Percentiles rank a stretch among this genome's conserved stretches.
phyloP scores from a whole-genome alignment of 164 flowering plant genomes.

The Nymphaea colorata region DNA sequence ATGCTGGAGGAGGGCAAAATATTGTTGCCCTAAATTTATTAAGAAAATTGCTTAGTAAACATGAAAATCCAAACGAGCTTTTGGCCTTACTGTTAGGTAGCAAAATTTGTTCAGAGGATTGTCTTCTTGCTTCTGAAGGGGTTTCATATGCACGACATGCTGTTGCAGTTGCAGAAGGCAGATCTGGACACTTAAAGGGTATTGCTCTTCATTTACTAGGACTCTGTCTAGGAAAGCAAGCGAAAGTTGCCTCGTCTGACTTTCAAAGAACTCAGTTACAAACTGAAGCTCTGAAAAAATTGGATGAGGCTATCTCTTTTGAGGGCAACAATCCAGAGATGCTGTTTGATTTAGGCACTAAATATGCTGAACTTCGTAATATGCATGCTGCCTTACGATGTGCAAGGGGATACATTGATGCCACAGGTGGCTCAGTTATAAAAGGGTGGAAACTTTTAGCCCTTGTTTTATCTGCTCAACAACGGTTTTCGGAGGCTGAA shows the following conservation, averaged over 20 bases:
- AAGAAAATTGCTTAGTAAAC: constrained; percentile 63
- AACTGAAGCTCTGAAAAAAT: constrained; percentile 72
- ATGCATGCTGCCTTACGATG: constrained; percentile 56
- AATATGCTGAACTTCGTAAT: constrained; percentile 78
- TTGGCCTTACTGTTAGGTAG: constrained; percentile 61
- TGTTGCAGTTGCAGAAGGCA: constrained; percentile 31
- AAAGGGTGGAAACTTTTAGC: constrained; percentile 96
- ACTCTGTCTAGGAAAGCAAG: constrained; percentile 74
- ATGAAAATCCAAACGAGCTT: constrained; percentile 66
- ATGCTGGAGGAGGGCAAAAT: constrained; percentile 54
- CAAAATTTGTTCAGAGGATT: constrained; percentile 68
- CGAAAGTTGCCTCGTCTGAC: constrained; percentile 66
- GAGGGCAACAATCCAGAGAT: constrained; percentile 57
- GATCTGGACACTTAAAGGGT: constrained; percentile 54
- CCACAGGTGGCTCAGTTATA: constrained; percentile 72
- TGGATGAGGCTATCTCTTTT: constrained; percentile 48
- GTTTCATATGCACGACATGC: constrained; percentile 68
- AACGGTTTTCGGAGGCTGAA: constrained; percentile 73
- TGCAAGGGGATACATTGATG: constrained; percentile 71
- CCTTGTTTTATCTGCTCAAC: constrained; percentile 77
- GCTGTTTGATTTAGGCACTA: constrained; percentile 64
- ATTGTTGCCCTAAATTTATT: constrained; percentile 58
- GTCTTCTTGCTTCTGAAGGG: constrained; percentile 71
- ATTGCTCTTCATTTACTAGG: constrained; percentile 69
- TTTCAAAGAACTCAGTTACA: constrained; percentile 70